These are phyloP conservation scores for Suillus placidus DNA, from an alignment of 768 basidiomycete genomes.

Conservation along the genomic window DNA sequence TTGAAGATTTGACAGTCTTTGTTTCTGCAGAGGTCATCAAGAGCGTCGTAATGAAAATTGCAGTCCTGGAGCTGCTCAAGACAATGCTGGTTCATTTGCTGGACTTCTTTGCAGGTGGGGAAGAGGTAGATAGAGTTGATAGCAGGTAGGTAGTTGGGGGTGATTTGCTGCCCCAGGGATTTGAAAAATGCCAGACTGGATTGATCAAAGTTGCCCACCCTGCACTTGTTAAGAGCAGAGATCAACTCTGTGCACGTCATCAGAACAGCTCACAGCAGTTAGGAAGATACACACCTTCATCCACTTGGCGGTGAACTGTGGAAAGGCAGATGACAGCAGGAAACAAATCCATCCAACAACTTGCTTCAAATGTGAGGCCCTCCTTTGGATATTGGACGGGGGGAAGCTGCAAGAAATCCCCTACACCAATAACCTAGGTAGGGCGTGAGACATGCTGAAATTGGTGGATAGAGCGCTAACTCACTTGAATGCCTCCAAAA, in stretches of 20 bases:
- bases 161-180: slow-evolving; percentile 39
- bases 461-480: no score
- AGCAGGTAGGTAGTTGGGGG: slow-evolving; percentile 29
- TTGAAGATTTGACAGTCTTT: slow-evolving; percentile 57
- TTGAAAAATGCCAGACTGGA: slow-evolving; percentile 52
- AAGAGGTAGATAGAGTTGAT: slow-evolving; percentile 58
- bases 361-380: background rate
- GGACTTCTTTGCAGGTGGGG: slow-evolving; percentile 70
- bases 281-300: background rate
- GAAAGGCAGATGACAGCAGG: background rate
- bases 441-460: background rate
- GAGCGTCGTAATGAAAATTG: no score
- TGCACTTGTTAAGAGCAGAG: slow-evolving; percentile 75
- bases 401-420: background rate
- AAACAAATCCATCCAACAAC: background rate
- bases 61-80: slow-evolving; percentile 29
- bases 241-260: slow-evolving; percentile 53
- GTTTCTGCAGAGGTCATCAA: slow-evolving; percentile 16
- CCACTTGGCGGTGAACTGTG: background rate
- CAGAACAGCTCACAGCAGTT: no score
- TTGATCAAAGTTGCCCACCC: slow-evolving; percentile 56
- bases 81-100: slow-evolving; percentile 58
- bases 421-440: background rate
- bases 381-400: background rate
- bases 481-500: no score